Conservation (phyloP, 768 basidiomycete genomes). For the Serendipita sp. region DNA sequence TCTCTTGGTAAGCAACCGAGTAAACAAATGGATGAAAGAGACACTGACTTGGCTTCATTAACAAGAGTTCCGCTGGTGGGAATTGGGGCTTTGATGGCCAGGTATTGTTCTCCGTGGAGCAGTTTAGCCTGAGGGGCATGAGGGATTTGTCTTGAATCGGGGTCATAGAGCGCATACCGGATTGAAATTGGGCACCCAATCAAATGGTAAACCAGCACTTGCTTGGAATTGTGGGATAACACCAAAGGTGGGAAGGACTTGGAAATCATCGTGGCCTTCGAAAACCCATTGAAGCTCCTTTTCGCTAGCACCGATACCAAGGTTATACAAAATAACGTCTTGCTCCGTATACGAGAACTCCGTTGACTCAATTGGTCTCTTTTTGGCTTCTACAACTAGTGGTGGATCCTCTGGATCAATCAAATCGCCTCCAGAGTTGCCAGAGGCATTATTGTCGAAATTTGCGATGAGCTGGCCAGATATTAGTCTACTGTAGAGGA, state of each 20-base stretch:
- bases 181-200: slow-evolving; percentile 91
- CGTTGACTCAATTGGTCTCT: slow-evolving; percentile 29
- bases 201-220: slow-evolving; percentile 46
- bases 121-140: slow-evolving; percentile 54
- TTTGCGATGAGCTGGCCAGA: slow-evolving; percentile 36
- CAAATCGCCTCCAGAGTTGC: slow-evolving; percentile 20
- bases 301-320: slow-evolving; percentile 87
- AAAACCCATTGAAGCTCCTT: slow-evolving; percentile 84
- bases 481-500: background rate
- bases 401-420: slow-evolving; percentile 68
- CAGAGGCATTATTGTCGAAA: slow-evolving; percentile 29
- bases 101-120: slow-evolving; percentile 94
- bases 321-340: slow-evolving; percentile 87
- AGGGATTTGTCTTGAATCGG: background rate
- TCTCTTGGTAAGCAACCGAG: background rate
- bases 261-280: slow-evolving; percentile 76
- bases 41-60: slow-evolving; percentile 46
- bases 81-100: slow-evolving; percentile 71
- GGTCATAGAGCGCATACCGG: slow-evolving; percentile 35
- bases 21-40: background rate
- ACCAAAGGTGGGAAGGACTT: slow-evolving; percentile 82
- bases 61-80: slow-evolving; percentile 71
- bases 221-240: slow-evolving; percentile 83
- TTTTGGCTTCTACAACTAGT: slow-evolving; percentile 71
- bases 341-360: slow-evolving; percentile 70